Conservation (phyloP, 768 basidiomycete genomes). For the Dictyophora rubrovolvata region DNA sequence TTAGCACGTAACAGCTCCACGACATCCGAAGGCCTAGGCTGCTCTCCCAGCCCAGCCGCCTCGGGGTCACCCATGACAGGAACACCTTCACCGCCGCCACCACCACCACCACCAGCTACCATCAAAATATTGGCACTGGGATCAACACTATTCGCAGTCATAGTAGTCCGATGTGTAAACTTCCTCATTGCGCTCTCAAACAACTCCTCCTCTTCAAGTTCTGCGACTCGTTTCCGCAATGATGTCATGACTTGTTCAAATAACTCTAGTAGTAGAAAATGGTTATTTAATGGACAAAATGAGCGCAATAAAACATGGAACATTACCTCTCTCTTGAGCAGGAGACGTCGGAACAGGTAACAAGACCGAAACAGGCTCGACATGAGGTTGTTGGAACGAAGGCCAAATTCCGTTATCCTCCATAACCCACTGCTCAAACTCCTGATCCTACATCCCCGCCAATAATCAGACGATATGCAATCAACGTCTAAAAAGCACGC, state of each 20-base stretch:
- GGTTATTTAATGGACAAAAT: background rate
- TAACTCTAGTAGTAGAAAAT: background rate
- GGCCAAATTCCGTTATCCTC: background rate
- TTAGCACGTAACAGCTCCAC: background rate
- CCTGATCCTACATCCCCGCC: background rate
- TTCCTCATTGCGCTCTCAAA: slow-evolving; percentile 7
- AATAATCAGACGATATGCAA: background rate
- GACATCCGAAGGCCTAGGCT: background rate
- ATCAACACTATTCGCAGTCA: background rate
- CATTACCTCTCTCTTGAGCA: slow-evolving; percentile 4
- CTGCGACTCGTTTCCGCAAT: slow-evolving; percentile 5
- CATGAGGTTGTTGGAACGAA: background rate
- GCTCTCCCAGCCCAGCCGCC: background rate
- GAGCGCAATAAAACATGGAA: background rate
- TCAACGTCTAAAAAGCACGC: background rate
- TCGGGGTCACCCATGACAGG: background rate
- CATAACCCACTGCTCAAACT: slow-evolving; percentile 1
- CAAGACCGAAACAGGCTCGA: background rate
- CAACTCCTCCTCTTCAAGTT: slow-evolving; percentile 10
- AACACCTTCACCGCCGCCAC: background rate
- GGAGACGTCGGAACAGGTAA: slow-evolving; percentile 1
- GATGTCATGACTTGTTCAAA: slow-evolving; percentile 8
- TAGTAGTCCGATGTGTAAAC: slow-evolving; percentile 1
- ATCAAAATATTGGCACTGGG: background rate
- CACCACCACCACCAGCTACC: background rate